These are phyloP conservation scores for Epichloe amarillans DNA, from an alignment of 2,329 filamentous ascomycete species.

Conservation along the genomic window DNA sequence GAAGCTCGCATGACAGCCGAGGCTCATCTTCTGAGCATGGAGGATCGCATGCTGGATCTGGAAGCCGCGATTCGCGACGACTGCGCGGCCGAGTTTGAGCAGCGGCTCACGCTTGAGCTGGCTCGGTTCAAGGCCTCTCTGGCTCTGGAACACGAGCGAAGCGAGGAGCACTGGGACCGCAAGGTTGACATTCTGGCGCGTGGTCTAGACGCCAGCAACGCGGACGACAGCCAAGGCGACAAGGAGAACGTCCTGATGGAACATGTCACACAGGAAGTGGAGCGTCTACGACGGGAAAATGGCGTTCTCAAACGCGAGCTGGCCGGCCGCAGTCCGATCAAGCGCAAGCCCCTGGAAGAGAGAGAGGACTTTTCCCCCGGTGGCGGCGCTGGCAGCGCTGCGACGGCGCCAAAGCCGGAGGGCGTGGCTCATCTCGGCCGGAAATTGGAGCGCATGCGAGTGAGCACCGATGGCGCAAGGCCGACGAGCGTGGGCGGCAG, in stretches of 20 bases:
- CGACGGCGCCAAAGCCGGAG: not conserved
- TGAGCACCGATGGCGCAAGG: slow-evolving; percentile 26
- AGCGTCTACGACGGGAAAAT: slow-evolving; percentile 52
- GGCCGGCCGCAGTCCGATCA: slow-evolving; percentile 47
- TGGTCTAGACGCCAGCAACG: slow-evolving; percentile 30
- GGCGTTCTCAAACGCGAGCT: slow-evolving; percentile 53
- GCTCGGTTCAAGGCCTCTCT: slow-evolving; percentile 69
- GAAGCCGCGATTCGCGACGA: slow-evolving; percentile 84
- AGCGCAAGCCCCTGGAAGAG: slow-evolving; percentile 41
- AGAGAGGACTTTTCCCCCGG: slow-evolving; percentile 28
- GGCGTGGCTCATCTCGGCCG: slow-evolving; percentile 27
- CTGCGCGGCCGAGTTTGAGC: slow-evolving; percentile 76
- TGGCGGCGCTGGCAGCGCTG: not conserved
- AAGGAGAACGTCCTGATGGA: slow-evolving; percentile 52
- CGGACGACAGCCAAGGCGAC: slow-evolving; percentile 37
- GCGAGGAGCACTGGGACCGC: slow-evolving; percentile 74
- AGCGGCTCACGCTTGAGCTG: slow-evolving; percentile 59
- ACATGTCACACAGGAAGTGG: slow-evolving; percentile 58
- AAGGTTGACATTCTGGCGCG: slow-evolving; percentile 60
- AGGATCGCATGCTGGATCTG: slow-evolving; percentile 50
- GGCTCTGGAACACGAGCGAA: slow-evolving; percentile 64
- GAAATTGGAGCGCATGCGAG: slow-evolving; percentile 36
- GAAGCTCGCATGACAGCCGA: slow-evolving; percentile 60
- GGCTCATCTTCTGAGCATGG: slow-evolving; percentile 55
- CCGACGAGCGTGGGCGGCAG: slow-evolving; percentile 10